These are phyloP conservation scores for Phytophthora rubi DNA, from an alignment of 352 stramenopile genomes.

Conservation along the genomic window DNA sequence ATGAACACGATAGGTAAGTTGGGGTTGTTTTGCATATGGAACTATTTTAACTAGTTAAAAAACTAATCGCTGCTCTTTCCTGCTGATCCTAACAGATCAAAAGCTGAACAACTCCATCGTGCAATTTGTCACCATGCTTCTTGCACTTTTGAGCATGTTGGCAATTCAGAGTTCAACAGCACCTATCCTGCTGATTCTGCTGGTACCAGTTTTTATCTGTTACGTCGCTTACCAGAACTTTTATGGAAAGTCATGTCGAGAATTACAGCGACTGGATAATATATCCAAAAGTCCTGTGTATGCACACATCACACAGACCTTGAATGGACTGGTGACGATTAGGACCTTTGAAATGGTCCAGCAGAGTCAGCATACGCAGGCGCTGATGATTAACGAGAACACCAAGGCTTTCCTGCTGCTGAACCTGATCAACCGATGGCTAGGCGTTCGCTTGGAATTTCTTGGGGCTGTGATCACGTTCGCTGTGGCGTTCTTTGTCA, in stretches of 20 bases:
- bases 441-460: slow-evolving; percentile 93
- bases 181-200: slow-evolving; percentile 54
- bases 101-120: slow-evolving; percentile 59
- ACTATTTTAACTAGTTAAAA: background rate
- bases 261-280: slow-evolving; percentile 69
- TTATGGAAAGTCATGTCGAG: slow-evolving; percentile 73
- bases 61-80: slow-evolving; percentile 16
- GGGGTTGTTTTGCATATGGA: background rate
- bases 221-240: slow-evolving; percentile 76
- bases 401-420: slow-evolving; percentile 90
- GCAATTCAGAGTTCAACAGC: slow-evolving; percentile 53
- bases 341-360: slow-evolving; percentile 66
- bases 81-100: slow-evolving; percentile 44
- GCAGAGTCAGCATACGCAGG: slow-evolving; percentile 44
- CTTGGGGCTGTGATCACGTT: slow-evolving; percentile 90
- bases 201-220: slow-evolving; percentile 66
- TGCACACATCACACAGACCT: slow-evolving; percentile 91
- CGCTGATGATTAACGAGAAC: slow-evolving; percentile 65
- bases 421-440: slow-evolving; percentile 95
- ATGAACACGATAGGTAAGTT: slow-evolving; percentile 65
- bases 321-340: slow-evolving; percentile 76
- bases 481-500: slow-evolving; percentile 90
- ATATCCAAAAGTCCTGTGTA: slow-evolving; percentile 90
- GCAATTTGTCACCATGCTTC: slow-evolving; percentile 52
- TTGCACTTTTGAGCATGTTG: slow-evolving; percentile 63